Evolutionary conservation across 106 monocot genomes (phyloP).

Genomic region (Acorus calamus): DNA sequence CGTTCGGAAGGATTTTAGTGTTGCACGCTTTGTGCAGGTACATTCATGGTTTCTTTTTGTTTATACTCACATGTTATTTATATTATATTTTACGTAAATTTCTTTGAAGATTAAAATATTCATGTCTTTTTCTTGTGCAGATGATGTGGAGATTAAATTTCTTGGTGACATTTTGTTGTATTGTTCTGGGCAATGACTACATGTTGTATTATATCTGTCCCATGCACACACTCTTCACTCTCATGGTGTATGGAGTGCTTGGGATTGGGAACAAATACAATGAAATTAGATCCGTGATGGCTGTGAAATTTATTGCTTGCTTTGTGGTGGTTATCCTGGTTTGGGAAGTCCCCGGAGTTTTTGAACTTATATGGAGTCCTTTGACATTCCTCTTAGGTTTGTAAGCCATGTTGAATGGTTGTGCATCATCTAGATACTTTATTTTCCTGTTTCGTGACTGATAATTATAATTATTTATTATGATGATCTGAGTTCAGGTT

Average conservation of each 20-base stretch:
- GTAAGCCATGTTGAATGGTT: background rate
- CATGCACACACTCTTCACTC: slow-evolving; percentile 40
- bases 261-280: slow-evolving; percentile 33
- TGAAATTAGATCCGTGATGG: slow-evolving; percentile 24
- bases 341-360: slow-evolving; percentile 41
- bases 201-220: slow-evolving; percentile 43
- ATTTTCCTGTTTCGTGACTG: background rate
- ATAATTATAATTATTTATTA: background rate
- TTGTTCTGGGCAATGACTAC: slow-evolving; percentile 30
- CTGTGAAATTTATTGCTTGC: slow-evolving; percentile 19
- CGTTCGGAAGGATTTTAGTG: slow-evolving; percentile 31
- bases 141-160: slow-evolving; percentile 45
- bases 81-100: too few relatives aligned
- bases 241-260: slow-evolving; percentile 27
- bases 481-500: slow-evolving; percentile 10
- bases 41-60: too few relatives aligned
- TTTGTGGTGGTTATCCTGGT: slow-evolving; percentile 32
- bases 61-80: too few relatives aligned
- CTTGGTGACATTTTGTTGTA: slow-evolving; percentile 35
- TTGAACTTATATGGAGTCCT: slow-evolving; percentile 33
- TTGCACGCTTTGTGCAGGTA: slow-evolving; percentile 15
- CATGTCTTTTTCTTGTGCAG: slow-evolving; percentile 6
- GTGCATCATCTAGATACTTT: background rate
- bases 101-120: too few relatives aligned
- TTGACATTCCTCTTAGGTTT: slow-evolving; percentile 34